phyloP scores from a whole-genome alignment of 768 basidiomycete genomes.

The Rhizopogon rudus region DNA sequence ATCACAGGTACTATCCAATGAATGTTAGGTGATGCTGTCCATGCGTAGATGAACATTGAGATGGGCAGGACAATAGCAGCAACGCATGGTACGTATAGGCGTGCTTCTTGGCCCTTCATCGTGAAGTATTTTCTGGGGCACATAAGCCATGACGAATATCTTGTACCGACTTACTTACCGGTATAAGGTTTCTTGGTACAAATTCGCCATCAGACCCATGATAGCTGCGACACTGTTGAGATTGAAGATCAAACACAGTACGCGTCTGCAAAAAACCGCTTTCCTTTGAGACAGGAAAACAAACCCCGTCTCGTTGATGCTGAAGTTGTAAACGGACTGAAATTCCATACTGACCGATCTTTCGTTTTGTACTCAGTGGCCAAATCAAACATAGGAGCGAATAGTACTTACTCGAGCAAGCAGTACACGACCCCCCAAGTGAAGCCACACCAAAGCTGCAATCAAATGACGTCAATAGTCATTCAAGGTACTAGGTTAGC shows the following conservation, averaged over 20 bases:
- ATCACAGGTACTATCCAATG: conserved; percentile 49
- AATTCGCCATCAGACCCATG: conserved; percentile 28
- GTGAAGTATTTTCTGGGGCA: conserved; percentile 18
- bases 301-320: not conserved
- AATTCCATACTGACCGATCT: not conserved
- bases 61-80: conserved; percentile 50
- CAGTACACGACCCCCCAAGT: conserved; percentile 71
- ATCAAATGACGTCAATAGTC: not conserved
- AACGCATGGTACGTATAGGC: conserved; percentile 49
- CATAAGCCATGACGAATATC: conserved; percentile 13
- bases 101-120: conserved; percentile 45
- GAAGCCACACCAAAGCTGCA: conserved; percentile 57
- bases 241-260: not conserved
- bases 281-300: conserved; percentile 39
- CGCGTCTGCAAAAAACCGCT: conserved; percentile 6
- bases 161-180: conserved; percentile 25
- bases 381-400: not conserved
- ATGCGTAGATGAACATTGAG: conserved; percentile 67
- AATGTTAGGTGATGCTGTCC: conserved; percentile 51
- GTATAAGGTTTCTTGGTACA: conserved; percentile 48
- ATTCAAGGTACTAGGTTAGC: not conserved
- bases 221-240: conserved; percentile 44
- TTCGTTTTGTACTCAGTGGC: conserved; percentile 9
- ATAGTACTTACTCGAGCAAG: conserved; percentile 42
- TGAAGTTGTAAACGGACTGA: not conserved